A percentile compares a stretch with the other conserved stretches of the same genome.
These are phyloP conservation scores for Aspergillus pseudoviridinutans DNA, from an alignment of 2,329 filamentous ascomycete species.

Conservation along the genomic window DNA sequence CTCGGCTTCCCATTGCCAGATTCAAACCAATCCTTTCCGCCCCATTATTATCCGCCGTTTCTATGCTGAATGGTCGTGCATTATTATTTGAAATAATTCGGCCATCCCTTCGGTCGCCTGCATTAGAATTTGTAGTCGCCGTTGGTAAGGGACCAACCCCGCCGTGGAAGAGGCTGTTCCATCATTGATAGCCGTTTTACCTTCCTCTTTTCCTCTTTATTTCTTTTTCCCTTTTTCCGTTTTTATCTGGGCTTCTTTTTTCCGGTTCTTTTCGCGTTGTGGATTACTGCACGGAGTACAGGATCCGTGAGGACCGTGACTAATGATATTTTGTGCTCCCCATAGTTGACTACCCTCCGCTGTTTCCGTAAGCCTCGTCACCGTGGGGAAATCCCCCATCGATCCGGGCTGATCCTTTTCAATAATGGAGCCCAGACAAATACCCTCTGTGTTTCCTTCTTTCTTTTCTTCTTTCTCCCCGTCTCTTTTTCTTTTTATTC, in stretches of 20 bases:
- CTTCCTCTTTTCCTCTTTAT: constrained; percentile 2
- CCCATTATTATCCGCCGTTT: not conserved
- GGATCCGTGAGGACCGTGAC: constrained; percentile 16
- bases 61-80: not conserved
- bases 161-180: not conserved
- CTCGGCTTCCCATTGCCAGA: not conserved
- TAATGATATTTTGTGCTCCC: constrained; percentile 17
- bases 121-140: not conserved
- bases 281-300: constrained; percentile 15
- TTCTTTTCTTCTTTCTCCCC: constrained; percentile 1
- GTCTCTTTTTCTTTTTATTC: constrained; percentile 2
- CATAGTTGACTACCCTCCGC: constrained; percentile 13
- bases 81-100: not conserved
- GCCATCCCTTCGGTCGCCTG: not conserved
- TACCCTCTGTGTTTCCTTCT: constrained; percentile 10
- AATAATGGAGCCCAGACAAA: constrained; percentile 9
- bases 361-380: constrained; percentile 22
- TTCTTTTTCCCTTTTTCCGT: constrained; percentile 4
- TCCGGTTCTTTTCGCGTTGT: constrained; percentile 3
- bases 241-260: constrained; percentile 1
- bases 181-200: not conserved
- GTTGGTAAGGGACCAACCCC: not conserved
- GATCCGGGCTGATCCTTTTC: constrained; percentile 12
- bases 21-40: not conserved
- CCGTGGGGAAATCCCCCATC: constrained; percentile 18